Evolutionary conservation across 2,329 filamentous ascomycete species (phyloP).

Genomic region (Lizonia empirigonia): DNA sequence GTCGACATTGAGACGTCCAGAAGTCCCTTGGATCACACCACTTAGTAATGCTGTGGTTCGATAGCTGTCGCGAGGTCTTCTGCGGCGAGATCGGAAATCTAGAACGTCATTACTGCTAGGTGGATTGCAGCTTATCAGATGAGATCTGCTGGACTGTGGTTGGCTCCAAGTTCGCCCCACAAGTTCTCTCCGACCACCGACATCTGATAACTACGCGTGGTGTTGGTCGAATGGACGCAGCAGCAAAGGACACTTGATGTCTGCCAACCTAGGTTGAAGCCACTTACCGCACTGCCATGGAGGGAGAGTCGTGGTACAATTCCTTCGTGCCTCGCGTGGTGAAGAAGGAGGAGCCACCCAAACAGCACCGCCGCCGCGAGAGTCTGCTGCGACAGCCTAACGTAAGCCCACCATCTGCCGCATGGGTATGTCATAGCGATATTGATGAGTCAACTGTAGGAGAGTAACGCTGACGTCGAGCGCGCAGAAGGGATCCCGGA

Average conservation of each 20-base stretch:
- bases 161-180: background rate
- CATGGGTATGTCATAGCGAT: conserved; percentile 37
- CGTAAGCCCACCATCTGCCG: conserved; percentile 51
- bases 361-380: conserved; percentile 68
- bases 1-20: background rate
- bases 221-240: conserved; percentile 3
- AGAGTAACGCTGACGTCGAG: conserved; percentile 60
- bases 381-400: conserved; percentile 66
- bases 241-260: conserved; percentile 9
- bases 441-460: conserved; percentile 56
- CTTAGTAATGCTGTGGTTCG: conserved; percentile 15
- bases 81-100: conserved; percentile 13
- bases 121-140: conserved; percentile 14
- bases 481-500: conserved; percentile 63
- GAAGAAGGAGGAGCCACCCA: conserved; percentile 52
- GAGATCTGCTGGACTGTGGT: background rate
- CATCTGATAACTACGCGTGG: conserved; percentile 12
- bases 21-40: background rate
- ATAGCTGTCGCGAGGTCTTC: conserved; percentile 15
- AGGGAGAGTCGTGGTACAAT: conserved; percentile 78
- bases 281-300: conserved; percentile 58
- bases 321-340: conserved; percentile 69
- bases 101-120: conserved; percentile 27
- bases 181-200: conserved; percentile 7
- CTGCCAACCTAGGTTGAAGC: conserved; percentile 11